A percentile compares a stretch with the other conserved stretches of the same genome.
These are phyloP conservation scores for Hypoxylon intermedium DNA, from an alignment of 495 filamentous ascomycete species.

Conservation along the genomic window DNA sequence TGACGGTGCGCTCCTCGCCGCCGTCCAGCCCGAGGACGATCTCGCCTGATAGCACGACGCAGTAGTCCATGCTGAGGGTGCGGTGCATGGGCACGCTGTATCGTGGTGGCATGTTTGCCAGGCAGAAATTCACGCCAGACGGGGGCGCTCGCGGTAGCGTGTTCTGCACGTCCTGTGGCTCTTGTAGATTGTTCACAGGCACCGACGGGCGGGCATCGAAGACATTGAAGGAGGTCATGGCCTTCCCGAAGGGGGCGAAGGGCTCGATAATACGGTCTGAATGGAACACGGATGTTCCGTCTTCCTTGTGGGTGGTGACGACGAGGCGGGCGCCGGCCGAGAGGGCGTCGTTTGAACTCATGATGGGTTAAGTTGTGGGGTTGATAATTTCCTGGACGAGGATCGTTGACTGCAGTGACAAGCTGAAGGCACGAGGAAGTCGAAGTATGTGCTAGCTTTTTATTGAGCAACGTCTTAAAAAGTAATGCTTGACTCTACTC, in stretches of 20 bases:
- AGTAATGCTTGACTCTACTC: too few species aligned
- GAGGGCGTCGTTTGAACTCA: slow-evolving; percentile 9
- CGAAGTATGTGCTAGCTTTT: neutral
- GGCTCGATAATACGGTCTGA: slow-evolving; percentile 37
- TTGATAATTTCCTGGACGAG: neutral
- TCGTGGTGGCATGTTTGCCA: slow-evolving; percentile 34
- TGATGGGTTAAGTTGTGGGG: neutral
- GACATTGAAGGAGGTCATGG: slow-evolving; percentile 30
- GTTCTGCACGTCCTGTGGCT: slow-evolving; percentile 12
- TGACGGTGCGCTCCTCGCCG: slow-evolving; percentile 44
- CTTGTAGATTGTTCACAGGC: slow-evolving; percentile 41
- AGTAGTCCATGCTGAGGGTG: slow-evolving; percentile 46
- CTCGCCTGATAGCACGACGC: slow-evolving; percentile 44
- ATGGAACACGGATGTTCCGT: slow-evolving; percentile 44
- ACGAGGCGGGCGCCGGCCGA: slow-evolving; percentile 38
- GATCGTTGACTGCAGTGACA: too few species aligned
- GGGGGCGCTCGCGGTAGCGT: slow-evolving; percentile 39
- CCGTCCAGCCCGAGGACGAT: slow-evolving; percentile 45
- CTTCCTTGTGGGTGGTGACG: slow-evolving; percentile 42
- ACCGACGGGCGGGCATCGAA: slow-evolving; percentile 40
- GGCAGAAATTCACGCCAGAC: slow-evolving; percentile 38
- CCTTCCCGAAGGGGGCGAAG: slow-evolving; percentile 45
- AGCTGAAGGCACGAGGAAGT: too few species aligned
- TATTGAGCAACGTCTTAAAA: neutral
- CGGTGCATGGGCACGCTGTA: slow-evolving; percentile 45